phyloP scores from a whole-genome alignment of 257 asterid species.

The Handroanthus guayacan region DNA sequence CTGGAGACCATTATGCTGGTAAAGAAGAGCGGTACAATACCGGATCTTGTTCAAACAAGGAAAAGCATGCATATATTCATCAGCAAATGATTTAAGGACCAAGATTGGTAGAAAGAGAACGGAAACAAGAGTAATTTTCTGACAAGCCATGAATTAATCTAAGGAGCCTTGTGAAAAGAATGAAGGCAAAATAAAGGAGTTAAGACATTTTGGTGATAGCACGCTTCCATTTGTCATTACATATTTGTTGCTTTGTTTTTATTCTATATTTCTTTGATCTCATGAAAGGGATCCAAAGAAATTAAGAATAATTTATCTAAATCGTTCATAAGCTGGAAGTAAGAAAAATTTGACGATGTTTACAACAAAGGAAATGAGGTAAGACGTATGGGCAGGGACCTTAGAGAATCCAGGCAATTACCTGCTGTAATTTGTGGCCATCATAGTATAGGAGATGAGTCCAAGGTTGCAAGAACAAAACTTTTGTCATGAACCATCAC shows the following conservation, averaged over 20 bases:
- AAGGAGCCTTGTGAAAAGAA: constrained; percentile 17
- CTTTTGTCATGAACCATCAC: neutral
- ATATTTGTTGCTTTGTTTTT: constrained; percentile 40
- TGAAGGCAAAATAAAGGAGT: constrained; percentile 34
- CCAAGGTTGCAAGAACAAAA: constrained; percentile 28
- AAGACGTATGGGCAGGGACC: constrained; percentile 15
- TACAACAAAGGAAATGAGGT: constrained; percentile 25
- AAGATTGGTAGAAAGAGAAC: constrained; percentile 35
- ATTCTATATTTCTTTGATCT: constrained; percentile 20
- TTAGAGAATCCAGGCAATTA: constrained; percentile 29
- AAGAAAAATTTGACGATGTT: constrained; percentile 44
- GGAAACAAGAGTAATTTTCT: constrained; percentile 31
- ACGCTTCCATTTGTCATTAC: constrained; percentile 44
- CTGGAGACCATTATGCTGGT: constrained; percentile 59
- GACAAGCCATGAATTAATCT: constrained; percentile 56
- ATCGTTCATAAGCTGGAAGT: constrained; percentile 14
- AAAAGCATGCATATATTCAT: constrained; percentile 49
- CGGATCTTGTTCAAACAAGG: constrained; percentile 48
- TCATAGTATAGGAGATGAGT: constrained; percentile 36
- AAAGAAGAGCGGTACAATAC: constrained; percentile 62
- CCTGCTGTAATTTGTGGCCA: constrained; percentile 10
- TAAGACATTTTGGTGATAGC: constrained; percentile 25
- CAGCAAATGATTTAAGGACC: constrained; percentile 16
- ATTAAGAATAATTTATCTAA: constrained; percentile 18
- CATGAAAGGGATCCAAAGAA: constrained; percentile 17